Conservation (phyloP, 2,329 filamentous ascomycete species). For the Pyrenophora graminea region DNA sequence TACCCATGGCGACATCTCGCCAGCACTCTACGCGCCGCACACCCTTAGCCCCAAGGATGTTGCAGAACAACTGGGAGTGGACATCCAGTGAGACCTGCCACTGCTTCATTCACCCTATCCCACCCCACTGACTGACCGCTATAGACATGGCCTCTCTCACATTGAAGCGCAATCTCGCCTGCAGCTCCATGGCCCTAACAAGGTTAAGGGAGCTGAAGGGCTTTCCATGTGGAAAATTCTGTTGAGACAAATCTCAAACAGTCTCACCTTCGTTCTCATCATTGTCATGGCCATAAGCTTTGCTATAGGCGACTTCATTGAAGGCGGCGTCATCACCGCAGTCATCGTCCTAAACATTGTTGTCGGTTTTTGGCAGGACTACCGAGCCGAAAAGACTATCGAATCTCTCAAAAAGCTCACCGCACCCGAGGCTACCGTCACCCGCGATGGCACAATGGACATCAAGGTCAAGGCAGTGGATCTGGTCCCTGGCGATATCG, state of each 20-base stretch:
- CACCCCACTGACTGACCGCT: conserved; percentile 30
- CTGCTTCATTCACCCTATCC: not conserved
- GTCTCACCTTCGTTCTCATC: conserved; percentile 72
- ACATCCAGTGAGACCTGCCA: conserved; percentile 36
- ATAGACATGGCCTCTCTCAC: conserved; percentile 64
- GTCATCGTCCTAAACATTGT: conserved; percentile 70
- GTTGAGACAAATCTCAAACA: conserved; percentile 76
- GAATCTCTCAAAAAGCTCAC: conserved; percentile 48
- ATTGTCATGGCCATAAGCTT: conserved; percentile 72
- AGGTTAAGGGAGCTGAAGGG: conserved; percentile 71
- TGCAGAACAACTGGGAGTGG: conserved; percentile 43
- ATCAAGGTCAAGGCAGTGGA: conserved; percentile 44
- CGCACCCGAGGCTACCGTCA: conserved; percentile 46
- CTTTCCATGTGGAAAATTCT: conserved; percentile 76
- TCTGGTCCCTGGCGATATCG: conserved; percentile 48
- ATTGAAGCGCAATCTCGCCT: conserved; percentile 69
- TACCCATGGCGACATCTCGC: conserved; percentile 25
- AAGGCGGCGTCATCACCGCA: conserved; percentile 65
- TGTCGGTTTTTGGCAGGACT: conserved; percentile 62
- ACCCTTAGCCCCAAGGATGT: conserved; percentile 44
- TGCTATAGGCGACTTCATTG: conserved; percentile 67
- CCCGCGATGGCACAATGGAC: conserved; percentile 41
- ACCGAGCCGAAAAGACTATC: conserved; percentile 49
- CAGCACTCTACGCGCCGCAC: conserved; percentile 39
- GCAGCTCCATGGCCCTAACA: conserved; percentile 69